Percentiles rank a stretch among this genome's conserved stretches.
These are phyloP conservation scores for Colletotrichum tanaceti DNA, from an alignment of 2,329 filamentous ascomycete species.

Conservation along the genomic window DNA sequence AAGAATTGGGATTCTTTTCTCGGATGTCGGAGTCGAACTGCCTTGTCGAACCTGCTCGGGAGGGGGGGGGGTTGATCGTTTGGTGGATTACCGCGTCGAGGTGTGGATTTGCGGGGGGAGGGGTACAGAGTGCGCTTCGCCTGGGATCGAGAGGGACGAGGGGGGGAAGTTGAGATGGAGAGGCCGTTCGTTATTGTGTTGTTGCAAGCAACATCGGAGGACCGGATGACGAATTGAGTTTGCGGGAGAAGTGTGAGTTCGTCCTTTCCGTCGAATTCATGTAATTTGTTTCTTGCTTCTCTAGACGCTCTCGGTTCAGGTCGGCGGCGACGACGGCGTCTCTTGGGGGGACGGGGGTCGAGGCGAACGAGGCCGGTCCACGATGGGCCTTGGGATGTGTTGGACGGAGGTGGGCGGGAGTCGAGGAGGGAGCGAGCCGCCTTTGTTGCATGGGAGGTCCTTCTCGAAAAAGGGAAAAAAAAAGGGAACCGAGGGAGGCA, in stretches of 20 bases:
- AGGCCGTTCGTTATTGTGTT: constrained; percentile 38
- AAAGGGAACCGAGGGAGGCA: constrained; percentile 1
- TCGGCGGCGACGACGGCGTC: constrained; percentile 19
- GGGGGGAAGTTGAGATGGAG: constrained; percentile 12
- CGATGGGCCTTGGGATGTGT: constrained; percentile 29
- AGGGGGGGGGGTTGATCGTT: constrained; percentile 12
- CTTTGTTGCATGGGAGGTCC: constrained; percentile 37
- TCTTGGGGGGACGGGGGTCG: constrained; percentile 10
- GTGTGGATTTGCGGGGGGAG: constrained; percentile 2
- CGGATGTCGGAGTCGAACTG: constrained; percentile 19
- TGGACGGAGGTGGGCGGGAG: not conserved
- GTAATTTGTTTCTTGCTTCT: not conserved
- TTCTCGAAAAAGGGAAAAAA: constrained; percentile 10
- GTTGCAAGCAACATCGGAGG: constrained; percentile 36
- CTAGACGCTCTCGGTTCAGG: constrained; percentile 5
- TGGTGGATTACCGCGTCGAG: constrained; percentile 2
- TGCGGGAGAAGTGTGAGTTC: not conserved
- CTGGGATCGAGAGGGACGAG: not conserved
- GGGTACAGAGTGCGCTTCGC: constrained; percentile 3
- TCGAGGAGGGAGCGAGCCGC: constrained; percentile 31
- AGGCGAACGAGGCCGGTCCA: constrained; percentile 33
- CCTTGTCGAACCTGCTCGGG: not conserved
- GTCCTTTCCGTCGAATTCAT: constrained; percentile 10
- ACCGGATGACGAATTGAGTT: constrained; percentile 1
- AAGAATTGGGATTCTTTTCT: not conserved